Evolutionary conservation across 2,329 filamentous ascomycete genomes (phyloP).

Genomic region (Neofusicoccum ribis): DNA sequence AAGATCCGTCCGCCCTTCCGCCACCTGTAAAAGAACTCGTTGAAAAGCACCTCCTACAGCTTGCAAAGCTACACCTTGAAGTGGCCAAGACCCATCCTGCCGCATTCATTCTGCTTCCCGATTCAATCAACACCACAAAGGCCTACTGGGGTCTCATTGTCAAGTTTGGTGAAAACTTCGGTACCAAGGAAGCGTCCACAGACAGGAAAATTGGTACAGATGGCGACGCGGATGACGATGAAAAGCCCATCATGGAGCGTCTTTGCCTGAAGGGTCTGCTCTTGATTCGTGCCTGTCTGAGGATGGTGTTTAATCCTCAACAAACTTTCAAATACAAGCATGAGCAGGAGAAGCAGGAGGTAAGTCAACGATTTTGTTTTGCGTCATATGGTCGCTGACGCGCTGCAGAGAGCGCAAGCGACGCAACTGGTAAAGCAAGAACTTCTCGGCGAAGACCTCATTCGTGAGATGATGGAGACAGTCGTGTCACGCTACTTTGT

Average conservation of each 20-base stretch:
- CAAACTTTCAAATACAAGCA: conserved; percentile 84
- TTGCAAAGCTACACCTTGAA: conserved; percentile 86
- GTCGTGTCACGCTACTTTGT: conserved; percentile 87
- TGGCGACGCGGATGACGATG: conserved; percentile 47
- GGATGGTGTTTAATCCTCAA: conserved; percentile 77
- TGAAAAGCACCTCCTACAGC: conserved; percentile 85
- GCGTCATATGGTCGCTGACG: neutral
- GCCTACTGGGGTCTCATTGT: conserved; percentile 84
- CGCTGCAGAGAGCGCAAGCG: conserved; percentile 59
- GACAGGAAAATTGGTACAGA: conserved; percentile 42
- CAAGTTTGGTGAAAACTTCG: conserved; percentile 73
- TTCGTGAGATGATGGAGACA: conserved; percentile 77
- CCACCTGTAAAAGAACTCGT: conserved; percentile 59
- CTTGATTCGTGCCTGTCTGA: conserved; percentile 77
- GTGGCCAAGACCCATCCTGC: conserved; percentile 79
- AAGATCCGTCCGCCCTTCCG: conserved; percentile 54
- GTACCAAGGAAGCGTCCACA: conserved; percentile 46
- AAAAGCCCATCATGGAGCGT: conserved; percentile 67
- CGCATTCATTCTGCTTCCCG: conserved; percentile 79
- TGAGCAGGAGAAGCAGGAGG: conserved; percentile 70
- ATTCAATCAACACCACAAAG: conserved; percentile 72
- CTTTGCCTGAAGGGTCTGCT: conserved; percentile 81
- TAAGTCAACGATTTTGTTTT: neutral
- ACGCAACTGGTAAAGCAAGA: conserved; percentile 69
- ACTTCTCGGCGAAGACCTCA: conserved; percentile 73